These are phyloP conservation scores for Cyclotella sp. DNA, from an alignment of 108 stramenopile genomes.

Conservation along the genomic window DNA sequence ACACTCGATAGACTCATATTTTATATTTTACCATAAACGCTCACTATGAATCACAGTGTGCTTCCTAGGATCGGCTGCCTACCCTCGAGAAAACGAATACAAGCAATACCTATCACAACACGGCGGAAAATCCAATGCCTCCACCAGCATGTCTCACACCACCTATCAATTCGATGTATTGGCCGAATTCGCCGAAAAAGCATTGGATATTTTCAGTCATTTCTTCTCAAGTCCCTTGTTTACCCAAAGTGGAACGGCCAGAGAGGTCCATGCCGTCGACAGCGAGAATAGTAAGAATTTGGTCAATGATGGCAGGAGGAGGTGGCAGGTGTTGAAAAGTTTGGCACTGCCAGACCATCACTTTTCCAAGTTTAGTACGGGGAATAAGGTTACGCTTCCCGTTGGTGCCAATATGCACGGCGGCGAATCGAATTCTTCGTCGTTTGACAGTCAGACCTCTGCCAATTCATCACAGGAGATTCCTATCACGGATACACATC, in stretches of 20 bases:
- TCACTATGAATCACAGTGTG: constrained; percentile 54
- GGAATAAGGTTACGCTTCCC: constrained; percentile 73
- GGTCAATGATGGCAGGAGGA: constrained; percentile 73
- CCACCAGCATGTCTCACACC: constrained; percentile 78
- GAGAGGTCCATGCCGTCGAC: constrained; percentile 91
- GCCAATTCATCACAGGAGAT: background rate
- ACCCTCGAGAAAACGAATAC: constrained; percentile 86
- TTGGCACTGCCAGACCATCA: constrained; percentile 68
- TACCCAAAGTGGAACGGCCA: constrained; percentile 66
- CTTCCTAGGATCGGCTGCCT: constrained; percentile 84
- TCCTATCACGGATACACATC: constrained; percentile 15
- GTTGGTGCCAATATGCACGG: constrained; percentile 23
- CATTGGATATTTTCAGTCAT: constrained; percentile 82
- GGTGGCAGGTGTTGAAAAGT: constrained; percentile 84
- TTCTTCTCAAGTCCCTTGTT: constrained; percentile 86
- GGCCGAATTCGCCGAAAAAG: constrained; percentile 75
- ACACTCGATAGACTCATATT: too few relatives aligned
- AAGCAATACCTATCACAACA: constrained; percentile 71
- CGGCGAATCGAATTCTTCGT: background rate
- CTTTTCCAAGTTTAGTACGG: constrained; percentile 88
- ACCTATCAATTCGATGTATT: constrained; percentile 88
- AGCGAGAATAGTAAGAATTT: constrained; percentile 91
- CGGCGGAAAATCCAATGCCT: constrained; percentile 89
- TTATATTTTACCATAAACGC: too few relatives aligned
- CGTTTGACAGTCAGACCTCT: background rate